Base-by-base conservation (phyloP, 306 rosid species). In the Acmispon strigosus region DNA sequence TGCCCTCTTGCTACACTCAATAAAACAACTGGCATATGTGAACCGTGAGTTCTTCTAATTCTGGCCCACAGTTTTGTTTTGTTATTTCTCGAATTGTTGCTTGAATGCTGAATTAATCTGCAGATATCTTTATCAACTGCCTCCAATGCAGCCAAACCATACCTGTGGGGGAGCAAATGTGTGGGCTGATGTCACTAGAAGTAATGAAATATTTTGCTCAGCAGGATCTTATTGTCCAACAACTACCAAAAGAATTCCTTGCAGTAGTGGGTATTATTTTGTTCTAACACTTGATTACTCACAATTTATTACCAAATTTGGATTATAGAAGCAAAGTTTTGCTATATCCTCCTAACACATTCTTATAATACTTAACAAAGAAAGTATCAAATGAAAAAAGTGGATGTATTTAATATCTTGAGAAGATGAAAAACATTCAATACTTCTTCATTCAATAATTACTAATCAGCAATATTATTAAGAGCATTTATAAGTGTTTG, bases 151-250 rank as follows among this genome's bases (percentile, higher is more conserved):
- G 69, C 92, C 90, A 63, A 89, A 89, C 62, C 99, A 91, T 85
- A 87, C 87, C 12, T 94, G 99, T 60, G 99, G 99, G 69, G 99
- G 99, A 82, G 99, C 97, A 76, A 89, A 85, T 80, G 57, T 74
- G 19, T 94, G 97, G 99, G 92, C 97, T 48, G 99, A 91, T 78
- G 87, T 87, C 66, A 80, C 79, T 60, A 85, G 88, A 62, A 82
- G 87, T 62, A 80, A 83, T 44, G 99, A 91, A 80, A 66, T 89
- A 27, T 94, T 94, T 74, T 94, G 99, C 63, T 75, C 97, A 39
- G 90, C 88, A 18, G 96, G 99, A 73, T 94, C 96, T 20, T 89
- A 84, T 78, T 94, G 99, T 75, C 97, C 99, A 34, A 82, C 97
- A 77, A 91, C 89, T 57, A 86, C 85, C 52, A 20, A 76, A 69